Evolutionary conservation across 2,329 filamentous ascomycete genomes (phyloP), one percentile per base, ranked within the genome.

Genomic region (Cladophialophora exuberans): DNA sequence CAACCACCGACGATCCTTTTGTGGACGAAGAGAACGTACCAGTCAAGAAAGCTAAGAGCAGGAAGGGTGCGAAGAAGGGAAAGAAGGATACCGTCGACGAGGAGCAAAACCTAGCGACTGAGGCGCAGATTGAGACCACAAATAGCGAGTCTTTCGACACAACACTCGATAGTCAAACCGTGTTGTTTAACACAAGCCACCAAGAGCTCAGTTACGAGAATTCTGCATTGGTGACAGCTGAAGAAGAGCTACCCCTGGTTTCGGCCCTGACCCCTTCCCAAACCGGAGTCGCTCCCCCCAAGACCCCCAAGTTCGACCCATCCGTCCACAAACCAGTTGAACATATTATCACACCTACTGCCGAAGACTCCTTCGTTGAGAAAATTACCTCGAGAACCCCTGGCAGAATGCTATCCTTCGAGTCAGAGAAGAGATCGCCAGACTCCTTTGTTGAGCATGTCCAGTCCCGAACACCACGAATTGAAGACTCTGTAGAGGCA

Each of bases 401-500:
- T 9, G 59, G 56, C 26, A 66, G 64, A 41, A 55, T 59, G 38
- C 48, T 49, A 13, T 43, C 35, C 6, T 43, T 52, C 2, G 20
- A 55, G 10, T 18, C 55, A 25, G 49, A 30, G 20, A 46, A 10
- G 7, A 26, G 25, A 2, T 45, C 52, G 15, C 33, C 54, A 4
- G 52, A 65, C n/a, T 64, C 59, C 2, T 63, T 63, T 33, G 42
- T 56, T 28, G 57, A 65, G 10, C 48, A 57, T 7, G 63, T 60
- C 23, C 58, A 41, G 18, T 52, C 58, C 13, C 61, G 60, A 31
- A 60, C 60, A 25, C 60, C 62, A 42, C 59, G 64, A 22, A 67
- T 69, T 23, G 74, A 79, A 59, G 73, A 78, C 54, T 76, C 77
- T 2, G 75, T 81, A 25, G 73, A 76, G 50, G 79, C 77, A 3